Conservation (phyloP, 169 alveolate genomes). For the Gregarina niphandrodes region DNA sequence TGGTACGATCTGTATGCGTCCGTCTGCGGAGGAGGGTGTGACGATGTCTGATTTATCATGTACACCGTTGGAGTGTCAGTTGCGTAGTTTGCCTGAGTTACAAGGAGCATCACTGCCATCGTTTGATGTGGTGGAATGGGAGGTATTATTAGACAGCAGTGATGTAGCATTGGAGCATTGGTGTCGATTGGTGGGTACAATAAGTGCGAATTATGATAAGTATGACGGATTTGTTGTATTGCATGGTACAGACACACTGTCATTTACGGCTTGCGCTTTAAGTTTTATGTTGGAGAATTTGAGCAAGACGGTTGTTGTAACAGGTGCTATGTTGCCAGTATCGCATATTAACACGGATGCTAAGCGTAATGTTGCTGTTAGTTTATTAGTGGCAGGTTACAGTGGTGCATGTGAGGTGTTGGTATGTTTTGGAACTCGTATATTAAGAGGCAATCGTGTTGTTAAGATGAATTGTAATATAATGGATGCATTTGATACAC, state of each 20-base stretch:
- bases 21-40: background rate
- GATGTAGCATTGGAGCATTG: slow-evolving; percentile 18
- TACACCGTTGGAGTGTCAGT: background rate
- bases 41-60: background rate
- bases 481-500: slow-evolving; percentile 47
- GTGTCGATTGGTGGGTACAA: slow-evolving; percentile 10
- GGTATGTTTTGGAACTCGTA: slow-evolving; percentile 6
- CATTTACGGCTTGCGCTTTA: slow-evolving; percentile 64
- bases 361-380: background rate
- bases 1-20: slow-evolving; percentile 22
- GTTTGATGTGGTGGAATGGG: slow-evolving; percentile 21
- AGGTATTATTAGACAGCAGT: slow-evolving; percentile 11
- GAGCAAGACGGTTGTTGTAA: slow-evolving; percentile 53
- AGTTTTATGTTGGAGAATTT: slow-evolving; percentile 57
- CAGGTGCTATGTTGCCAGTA: slow-evolving; percentile 52
- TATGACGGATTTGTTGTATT: slow-evolving; percentile 38
- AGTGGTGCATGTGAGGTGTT: slow-evolving; percentile 1
- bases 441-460: slow-evolving; percentile 19
- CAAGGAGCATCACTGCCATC: slow-evolving; percentile 4
- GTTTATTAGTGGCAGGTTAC: background rate
- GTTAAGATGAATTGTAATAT: slow-evolving; percentile 40
- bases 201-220: background rate
- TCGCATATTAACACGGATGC: background rate
- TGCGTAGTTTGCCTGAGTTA: slow-evolving; percentile 3
- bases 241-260: slow-evolving; percentile 78